Conservation (phyloP, 2,329 filamentous ascomycete genomes). For the Ascosphaera apis region DNA sequence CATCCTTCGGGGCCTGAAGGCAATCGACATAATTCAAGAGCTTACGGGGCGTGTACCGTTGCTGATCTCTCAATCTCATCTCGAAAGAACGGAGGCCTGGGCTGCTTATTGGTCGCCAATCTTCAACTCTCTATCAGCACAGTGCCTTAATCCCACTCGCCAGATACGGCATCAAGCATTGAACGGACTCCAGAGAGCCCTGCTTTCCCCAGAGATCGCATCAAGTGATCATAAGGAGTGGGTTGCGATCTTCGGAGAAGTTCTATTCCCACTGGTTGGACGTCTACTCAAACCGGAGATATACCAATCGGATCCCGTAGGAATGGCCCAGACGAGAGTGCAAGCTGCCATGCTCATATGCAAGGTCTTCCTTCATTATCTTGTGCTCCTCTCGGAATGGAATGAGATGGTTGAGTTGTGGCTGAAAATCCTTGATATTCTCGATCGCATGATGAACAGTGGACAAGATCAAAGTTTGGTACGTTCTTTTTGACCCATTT, state of each 20-base stretch:
- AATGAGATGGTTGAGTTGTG: slow-evolving; percentile 80
- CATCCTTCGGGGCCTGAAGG: slow-evolving; percentile 55
- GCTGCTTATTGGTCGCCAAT: slow-evolving; percentile 95
- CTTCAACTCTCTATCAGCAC: slow-evolving; percentile 64
- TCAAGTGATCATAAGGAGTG: slow-evolving; percentile 73
- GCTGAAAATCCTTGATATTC: slow-evolving; percentile 76
- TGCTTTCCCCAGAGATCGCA: slow-evolving; percentile 65
- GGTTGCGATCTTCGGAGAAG: slow-evolving; percentile 85
- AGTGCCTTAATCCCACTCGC: slow-evolving; percentile 85
- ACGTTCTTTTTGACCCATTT: slow-evolving; percentile 18
- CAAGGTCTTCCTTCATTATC: slow-evolving; percentile 87
- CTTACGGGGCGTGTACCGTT: slow-evolving; percentile 62
- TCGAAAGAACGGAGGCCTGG: slow-evolving; percentile 82
- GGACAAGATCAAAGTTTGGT: slow-evolving; percentile 76
- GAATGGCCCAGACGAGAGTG: slow-evolving; percentile 89
- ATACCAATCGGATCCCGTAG: slow-evolving; percentile 69
- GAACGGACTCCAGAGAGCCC: slow-evolving; percentile 58
- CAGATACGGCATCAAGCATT: slow-evolving; percentile 82
- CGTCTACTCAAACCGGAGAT: slow-evolving; percentile 82
- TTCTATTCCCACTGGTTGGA: slow-evolving; percentile 75
- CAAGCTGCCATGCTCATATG: slow-evolving; percentile 77
- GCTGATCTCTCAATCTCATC: slow-evolving; percentile 78
- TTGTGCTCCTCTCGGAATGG: slow-evolving; percentile 64
- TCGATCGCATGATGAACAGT: slow-evolving; percentile 91
- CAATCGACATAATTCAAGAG: slow-evolving; percentile 58